These are phyloP conservation scores for Wickerhamiella siamensis DNA, from an alignment of 805 yeast species.

Conservation along the genomic window DNA sequence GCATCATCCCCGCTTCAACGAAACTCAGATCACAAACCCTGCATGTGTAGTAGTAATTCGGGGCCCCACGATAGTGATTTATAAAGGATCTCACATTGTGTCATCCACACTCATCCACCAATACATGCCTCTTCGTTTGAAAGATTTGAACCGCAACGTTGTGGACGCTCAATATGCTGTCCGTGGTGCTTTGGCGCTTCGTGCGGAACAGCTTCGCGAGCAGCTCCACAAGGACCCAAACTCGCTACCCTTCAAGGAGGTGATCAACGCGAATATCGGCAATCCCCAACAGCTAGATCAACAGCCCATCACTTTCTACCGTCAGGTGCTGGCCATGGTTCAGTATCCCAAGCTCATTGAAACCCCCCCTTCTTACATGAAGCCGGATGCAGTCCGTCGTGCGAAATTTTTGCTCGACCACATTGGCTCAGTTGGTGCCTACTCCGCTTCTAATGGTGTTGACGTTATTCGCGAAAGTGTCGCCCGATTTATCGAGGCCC, in stretches of 20 bases:
- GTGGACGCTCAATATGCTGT: constrained; percentile 90
- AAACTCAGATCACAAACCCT: too few species aligned
- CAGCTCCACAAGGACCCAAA: constrained; percentile 41
- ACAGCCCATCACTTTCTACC: constrained; percentile 84
- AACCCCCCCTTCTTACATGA: constrained; percentile 19
- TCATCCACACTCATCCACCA: background rate
- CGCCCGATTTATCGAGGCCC: constrained; percentile 59
- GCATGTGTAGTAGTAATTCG: too few species aligned
- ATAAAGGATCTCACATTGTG: background rate
- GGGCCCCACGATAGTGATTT: background rate
- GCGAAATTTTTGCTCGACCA: constrained; percentile 46
- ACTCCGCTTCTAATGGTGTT: constrained; percentile 87
- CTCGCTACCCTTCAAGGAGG: constrained; percentile 59
- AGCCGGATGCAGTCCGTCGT: constrained; percentile 54
- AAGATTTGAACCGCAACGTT: constrained; percentile 58
- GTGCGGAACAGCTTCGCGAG: constrained; percentile 70
- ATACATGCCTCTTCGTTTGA: constrained; percentile 25
- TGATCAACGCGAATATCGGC: constrained; percentile 88
- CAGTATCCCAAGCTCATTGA: constrained; percentile 67
- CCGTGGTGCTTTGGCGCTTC: constrained; percentile 82
- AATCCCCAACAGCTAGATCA: constrained; percentile 97
- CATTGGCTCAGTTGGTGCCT: constrained; percentile 84
- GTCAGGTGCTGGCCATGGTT: constrained; percentile 74
- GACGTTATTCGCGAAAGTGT: constrained; percentile 56
- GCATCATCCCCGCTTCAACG: too few species aligned